These are phyloP conservation scores for Starmerella sp. DNA, from an alignment of 805 yeast genomes.

Conservation along the genomic window DNA sequence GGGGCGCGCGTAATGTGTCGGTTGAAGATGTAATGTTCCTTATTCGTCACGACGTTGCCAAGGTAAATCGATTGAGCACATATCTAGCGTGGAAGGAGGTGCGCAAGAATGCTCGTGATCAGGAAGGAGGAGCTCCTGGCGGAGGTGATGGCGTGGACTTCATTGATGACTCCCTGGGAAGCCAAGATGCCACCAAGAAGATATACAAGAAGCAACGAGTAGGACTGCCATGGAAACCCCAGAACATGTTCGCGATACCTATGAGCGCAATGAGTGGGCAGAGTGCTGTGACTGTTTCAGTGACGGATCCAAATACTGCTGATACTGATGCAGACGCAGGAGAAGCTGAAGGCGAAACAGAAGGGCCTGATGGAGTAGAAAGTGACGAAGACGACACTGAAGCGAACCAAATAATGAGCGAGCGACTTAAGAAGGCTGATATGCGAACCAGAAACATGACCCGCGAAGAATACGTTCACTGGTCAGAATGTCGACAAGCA, in stretches of 20 bases:
- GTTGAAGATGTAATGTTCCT: constrained; percentile 90
- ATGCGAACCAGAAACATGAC: constrained; percentile 92
- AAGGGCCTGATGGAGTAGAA: constrained; percentile 1
- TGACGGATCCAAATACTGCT: not conserved
- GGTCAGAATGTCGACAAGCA: constrained; percentile 98
- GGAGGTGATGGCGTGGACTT: constrained; percentile 41
- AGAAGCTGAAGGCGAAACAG: not conserved
- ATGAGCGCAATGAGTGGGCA: constrained; percentile 14
- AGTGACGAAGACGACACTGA: constrained; percentile 51
- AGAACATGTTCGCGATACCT: constrained; percentile 70
- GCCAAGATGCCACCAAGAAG: constrained; percentile 21
- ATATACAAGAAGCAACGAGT: constrained; percentile 48
- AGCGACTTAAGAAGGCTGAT: constrained; percentile 82
- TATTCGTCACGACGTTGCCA: constrained; percentile 86
- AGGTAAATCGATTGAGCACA: constrained; percentile 80
- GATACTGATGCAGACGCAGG: not conserved
- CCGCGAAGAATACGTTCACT: constrained; percentile 91
- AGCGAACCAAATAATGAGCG: constrained; percentile 86
- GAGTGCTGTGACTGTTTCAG: not conserved
- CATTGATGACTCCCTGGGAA: constrained; percentile 37
- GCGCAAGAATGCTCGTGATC: constrained; percentile 66
- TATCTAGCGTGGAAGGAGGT: constrained; percentile 96
- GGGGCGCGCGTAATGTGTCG: constrained; percentile 75
- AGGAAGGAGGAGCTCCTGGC: constrained; percentile 44
- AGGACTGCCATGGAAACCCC: constrained; percentile 88